phyloP scores from a whole-genome alignment of 139 green algal genomes.

The Pseudopediastrum boryanum region DNA sequence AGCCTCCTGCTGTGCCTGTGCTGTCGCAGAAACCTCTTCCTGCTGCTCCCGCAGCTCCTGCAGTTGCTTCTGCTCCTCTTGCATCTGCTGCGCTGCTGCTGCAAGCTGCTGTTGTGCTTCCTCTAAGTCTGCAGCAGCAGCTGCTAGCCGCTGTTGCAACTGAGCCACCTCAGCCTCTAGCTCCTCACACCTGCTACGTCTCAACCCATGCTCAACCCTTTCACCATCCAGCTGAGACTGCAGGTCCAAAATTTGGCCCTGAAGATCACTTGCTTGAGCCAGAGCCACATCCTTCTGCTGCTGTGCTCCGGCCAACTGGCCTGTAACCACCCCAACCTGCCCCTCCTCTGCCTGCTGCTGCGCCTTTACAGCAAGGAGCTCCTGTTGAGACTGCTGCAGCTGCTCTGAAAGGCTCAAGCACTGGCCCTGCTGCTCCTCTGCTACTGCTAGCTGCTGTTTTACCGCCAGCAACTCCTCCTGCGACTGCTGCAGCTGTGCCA shows the following conservation, averaged over 20 bases:
- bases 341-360: constrained; percentile 11
- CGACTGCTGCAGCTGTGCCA: neutral
- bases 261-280: too few relatives aligned
- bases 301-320: neutral
- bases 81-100: constrained; percentile 9
- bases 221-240: too few relatives aligned
- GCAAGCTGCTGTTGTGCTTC: neutral
- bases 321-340: neutral
- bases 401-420: too few relatives aligned
- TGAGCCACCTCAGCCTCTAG: constrained; percentile 1
- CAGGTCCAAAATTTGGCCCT: too few relatives aligned
- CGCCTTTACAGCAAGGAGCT: neutral
- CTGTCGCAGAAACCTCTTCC: too few relatives aligned
- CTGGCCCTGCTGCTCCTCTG: neutral
- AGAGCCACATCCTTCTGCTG: neutral
- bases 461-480: neutral
- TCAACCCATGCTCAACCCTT: too few relatives aligned
- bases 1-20: constrained; percentile 3
- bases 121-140: neutral
- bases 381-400: too few relatives aligned
- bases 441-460: neutral
- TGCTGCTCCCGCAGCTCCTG: too few relatives aligned
- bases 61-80: neutral
- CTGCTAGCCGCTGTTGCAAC: constrained; percentile 8
- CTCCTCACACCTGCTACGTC: too few relatives aligned